Evolutionary conservation across 306 rosid species (phyloP).

Genomic region (Echinosophora koreensis): DNA sequence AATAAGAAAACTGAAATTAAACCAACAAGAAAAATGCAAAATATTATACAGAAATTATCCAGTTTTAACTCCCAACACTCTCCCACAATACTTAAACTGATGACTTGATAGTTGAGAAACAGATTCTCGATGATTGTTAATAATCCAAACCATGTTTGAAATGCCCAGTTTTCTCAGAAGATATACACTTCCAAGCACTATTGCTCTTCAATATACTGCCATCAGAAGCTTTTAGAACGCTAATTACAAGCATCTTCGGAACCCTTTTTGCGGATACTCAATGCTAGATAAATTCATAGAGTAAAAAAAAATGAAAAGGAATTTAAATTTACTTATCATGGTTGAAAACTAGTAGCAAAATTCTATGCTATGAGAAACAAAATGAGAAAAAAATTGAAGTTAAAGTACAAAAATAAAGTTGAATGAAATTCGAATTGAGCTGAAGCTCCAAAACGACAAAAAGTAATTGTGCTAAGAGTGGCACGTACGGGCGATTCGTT

Average conservation of each 20-base stretch:
- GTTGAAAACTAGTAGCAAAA: conserved; percentile 23
- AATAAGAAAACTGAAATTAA: conserved; percentile 6
- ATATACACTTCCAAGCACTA: not conserved
- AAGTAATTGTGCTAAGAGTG: not conserved
- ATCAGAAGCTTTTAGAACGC: conserved; percentile 7
- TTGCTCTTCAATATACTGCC: conserved; percentile 17
- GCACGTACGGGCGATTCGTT: conserved; percentile 74
- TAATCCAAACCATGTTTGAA: conserved; percentile 5
- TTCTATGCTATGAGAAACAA: not conserved
- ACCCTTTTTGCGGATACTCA: conserved; percentile 14
- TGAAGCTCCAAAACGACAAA: conserved; percentile 37
- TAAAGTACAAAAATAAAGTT: not conserved
- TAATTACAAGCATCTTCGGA: not conserved
- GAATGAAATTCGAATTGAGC: conserved; percentile 34
- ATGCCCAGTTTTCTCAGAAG: not conserved
- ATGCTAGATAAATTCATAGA: conserved; percentile 1
- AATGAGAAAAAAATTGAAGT: not conserved
- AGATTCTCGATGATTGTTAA: not conserved
- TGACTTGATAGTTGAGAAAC: not conserved
- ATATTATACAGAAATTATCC: not conserved
- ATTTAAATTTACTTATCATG: conserved; percentile 1
- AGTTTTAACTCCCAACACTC: conserved; percentile 1
- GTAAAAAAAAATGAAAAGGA: not conserved
- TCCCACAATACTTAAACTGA: conserved; percentile 20
- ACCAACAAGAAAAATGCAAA: not conserved